A percentile compares a stretch with the other conserved stretches of the same genome.
phyloP scores from a whole-genome alignment of 192 early-diverging fungal genomes.

The Coemansia sp. region DNA sequence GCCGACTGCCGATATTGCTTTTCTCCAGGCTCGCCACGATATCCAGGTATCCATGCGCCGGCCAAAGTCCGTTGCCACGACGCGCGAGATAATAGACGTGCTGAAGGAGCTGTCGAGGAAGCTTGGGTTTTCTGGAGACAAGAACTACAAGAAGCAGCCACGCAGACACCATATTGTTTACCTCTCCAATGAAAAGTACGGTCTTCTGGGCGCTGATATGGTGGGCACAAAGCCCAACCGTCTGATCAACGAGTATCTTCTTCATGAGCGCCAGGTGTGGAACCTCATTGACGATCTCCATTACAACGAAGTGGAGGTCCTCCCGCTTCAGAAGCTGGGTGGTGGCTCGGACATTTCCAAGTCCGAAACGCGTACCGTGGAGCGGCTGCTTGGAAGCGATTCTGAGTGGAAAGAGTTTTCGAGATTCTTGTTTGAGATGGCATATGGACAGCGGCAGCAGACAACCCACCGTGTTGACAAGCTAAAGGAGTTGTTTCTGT shows the following conservation, averaged over 20 bases:
- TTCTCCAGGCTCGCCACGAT: constrained; percentile 34
- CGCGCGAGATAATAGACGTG: background rate
- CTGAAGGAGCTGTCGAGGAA: constrained; percentile 9
- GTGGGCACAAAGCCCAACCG: constrained; percentile 16
- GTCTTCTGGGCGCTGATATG: constrained; percentile 19
- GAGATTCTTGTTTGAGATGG: constrained; percentile 14
- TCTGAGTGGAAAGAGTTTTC: constrained; percentile 15
- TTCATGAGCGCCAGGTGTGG: constrained; percentile 36
- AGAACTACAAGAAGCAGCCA: background rate
- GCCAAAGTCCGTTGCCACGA: constrained; percentile 11
- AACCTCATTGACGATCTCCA: constrained; percentile 32
- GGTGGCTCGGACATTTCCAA: background rate
- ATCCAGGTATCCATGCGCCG: constrained; percentile 15
- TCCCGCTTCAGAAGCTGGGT: constrained; percentile 1
- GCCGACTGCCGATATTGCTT: constrained; percentile 22
- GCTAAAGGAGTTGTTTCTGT: background rate
- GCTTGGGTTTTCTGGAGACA: constrained; percentile 13
- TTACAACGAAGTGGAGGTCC: constrained; percentile 37
- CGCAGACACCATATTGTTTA: constrained; percentile 26
- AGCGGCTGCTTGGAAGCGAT: background rate
- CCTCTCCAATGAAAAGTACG: constrained; percentile 14
- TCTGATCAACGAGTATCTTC: constrained; percentile 9
- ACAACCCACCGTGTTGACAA: background rate
- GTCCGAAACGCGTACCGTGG: background rate
- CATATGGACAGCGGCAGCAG: constrained; percentile 5